These are phyloP conservation scores for Coemansia sp. DNA, from an alignment of 192 early-diverging fungal genomes.

Conservation along the genomic window DNA sequence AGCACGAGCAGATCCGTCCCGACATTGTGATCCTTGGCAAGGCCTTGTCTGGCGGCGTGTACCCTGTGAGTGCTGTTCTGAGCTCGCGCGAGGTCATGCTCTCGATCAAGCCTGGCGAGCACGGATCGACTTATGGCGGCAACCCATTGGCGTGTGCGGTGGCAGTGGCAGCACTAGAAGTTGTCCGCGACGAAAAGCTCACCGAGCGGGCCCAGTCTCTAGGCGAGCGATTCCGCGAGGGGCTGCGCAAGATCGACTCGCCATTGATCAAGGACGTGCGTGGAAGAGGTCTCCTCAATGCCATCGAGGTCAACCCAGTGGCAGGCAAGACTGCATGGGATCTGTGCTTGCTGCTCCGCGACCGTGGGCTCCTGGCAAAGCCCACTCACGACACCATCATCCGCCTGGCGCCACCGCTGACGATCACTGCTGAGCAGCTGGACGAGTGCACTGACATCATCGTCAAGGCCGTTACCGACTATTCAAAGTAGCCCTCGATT, in stretches of 20 bases:
- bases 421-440: slow-evolving; percentile 91
- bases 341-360: slow-evolving; percentile 89
- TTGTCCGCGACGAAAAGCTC: slow-evolving; percentile 91
- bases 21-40: slow-evolving; percentile 96
- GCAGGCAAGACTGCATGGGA: slow-evolving; percentile 94
- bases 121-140: slow-evolving; percentile 97
- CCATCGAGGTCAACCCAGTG: slow-evolving; percentile 88
- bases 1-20: slow-evolving; percentile 89
- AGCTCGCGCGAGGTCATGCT: slow-evolving; percentile 79
- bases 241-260: slow-evolving; percentile 68
- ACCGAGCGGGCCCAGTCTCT: slow-evolving; percentile 74
- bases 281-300: slow-evolving; percentile 92
- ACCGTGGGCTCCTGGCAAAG: slow-evolving; percentile 92
- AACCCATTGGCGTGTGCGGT: slow-evolving; percentile 94
- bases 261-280: slow-evolving; percentile 80
- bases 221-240: slow-evolving; percentile 81
- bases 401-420: slow-evolving; percentile 91
- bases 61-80: slow-evolving; percentile 94
- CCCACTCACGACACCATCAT: slow-evolving; percentile 99
- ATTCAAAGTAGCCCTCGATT: slow-evolving; percentile 22
- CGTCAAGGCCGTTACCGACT: slow-evolving; percentile 69
- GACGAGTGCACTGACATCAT: slow-evolving; percentile 78
- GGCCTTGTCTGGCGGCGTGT: slow-evolving; percentile 95
- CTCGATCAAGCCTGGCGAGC: slow-evolving; percentile 84
- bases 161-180: slow-evolving; percentile 90